These are phyloP conservation scores for Babjeviella inositovora DNA, from an alignment of 805 yeast genomes.

Conservation along the genomic window DNA sequence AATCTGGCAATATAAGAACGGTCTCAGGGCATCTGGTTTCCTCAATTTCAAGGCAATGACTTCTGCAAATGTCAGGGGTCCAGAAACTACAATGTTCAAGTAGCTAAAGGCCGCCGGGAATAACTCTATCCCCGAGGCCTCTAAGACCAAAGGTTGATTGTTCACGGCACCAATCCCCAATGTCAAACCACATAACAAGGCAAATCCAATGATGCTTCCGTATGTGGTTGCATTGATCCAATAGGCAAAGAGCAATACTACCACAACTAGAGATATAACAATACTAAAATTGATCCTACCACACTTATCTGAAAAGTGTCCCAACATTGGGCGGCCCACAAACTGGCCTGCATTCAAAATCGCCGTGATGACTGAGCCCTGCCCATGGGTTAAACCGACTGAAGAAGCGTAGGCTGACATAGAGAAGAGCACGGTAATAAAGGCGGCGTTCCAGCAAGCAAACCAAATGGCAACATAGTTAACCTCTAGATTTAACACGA, in stretches of 20 bases:
- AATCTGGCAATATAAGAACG: constrained; percentile 19
- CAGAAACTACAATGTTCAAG: too few relatives aligned
- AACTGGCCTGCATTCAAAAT: constrained; percentile 27
- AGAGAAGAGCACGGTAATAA: constrained; percentile 26
- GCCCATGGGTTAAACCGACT: constrained; percentile 23
- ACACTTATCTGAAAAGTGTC: constrained; percentile 21
- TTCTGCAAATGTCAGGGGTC: constrained; percentile 11
- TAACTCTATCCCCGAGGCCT: constrained; percentile 7
- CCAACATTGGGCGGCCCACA: constrained; percentile 32
- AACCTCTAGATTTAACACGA: too few relatives aligned
- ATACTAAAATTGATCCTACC: constrained; percentile 33
- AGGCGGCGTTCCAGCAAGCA: constrained; percentile 19
- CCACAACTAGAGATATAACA: constrained; percentile 13
- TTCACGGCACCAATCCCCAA: constrained; percentile 23
- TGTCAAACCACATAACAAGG: constrained; percentile 22
- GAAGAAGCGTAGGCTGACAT: constrained; percentile 26
- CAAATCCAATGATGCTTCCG: constrained; percentile 19
- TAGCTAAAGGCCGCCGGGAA: constrained; percentile 13
- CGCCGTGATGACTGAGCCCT: constrained; percentile 28
- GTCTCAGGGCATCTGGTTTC: constrained; percentile 7
- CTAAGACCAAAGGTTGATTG: constrained; percentile 11
- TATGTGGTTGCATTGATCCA: constrained; percentile 32
- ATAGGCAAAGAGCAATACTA: constrained; percentile 20
- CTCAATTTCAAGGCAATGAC: constrained; percentile 11
- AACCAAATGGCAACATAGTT: constrained; percentile 7